A percentile compares a stretch with the other conserved stretches of the same genome.
phyloP scores from a whole-genome alignment of 371 early-diverging fungal species.

The Mortierella sp. region DNA sequence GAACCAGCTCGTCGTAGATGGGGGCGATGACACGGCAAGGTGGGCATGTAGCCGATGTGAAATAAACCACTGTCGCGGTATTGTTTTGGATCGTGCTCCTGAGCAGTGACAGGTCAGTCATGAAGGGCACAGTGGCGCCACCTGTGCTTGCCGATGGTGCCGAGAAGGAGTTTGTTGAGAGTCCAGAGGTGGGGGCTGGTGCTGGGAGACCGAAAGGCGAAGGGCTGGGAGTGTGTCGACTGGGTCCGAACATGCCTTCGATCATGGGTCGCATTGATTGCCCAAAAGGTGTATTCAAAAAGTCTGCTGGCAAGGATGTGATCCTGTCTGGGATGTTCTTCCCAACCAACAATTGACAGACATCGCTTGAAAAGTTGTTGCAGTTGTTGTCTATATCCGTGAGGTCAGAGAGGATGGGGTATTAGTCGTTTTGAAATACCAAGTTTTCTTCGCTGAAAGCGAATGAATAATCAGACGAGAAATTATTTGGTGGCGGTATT shows the following conservation, averaged over 20 bases:
- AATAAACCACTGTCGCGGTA: conserved; percentile 76
- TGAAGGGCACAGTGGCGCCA: conserved; percentile 40
- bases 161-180: neutral
- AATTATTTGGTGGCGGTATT: neutral
- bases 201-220: conserved; percentile 4
- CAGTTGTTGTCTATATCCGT: conserved; percentile 77
- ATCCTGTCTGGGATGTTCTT: conserved; percentile 83
- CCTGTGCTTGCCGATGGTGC: conserved; percentile 32
- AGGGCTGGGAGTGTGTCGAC: conserved; percentile 47
- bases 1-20: conserved; percentile 72
- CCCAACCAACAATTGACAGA: conserved; percentile 88
- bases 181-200: neutral
- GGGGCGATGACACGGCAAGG: conserved; percentile 83
- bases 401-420: neutral
- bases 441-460: neutral
- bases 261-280: conserved; percentile 84
- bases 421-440: neutral
- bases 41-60: conserved; percentile 80
- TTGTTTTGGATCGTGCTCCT: conserved; percentile 60
- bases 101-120: conserved; percentile 58
- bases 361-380: conserved; percentile 82
- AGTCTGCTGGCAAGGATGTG: conserved; percentile 56
- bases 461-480: neutral
- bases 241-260: conserved; percentile 83
- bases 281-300: conserved; percentile 78